Evolutionary conservation across 208 protist genomes (phyloP), one percentile per base, ranked within the genome.

Genomic region (Herpetomonas samuelpessoai): DNA sequence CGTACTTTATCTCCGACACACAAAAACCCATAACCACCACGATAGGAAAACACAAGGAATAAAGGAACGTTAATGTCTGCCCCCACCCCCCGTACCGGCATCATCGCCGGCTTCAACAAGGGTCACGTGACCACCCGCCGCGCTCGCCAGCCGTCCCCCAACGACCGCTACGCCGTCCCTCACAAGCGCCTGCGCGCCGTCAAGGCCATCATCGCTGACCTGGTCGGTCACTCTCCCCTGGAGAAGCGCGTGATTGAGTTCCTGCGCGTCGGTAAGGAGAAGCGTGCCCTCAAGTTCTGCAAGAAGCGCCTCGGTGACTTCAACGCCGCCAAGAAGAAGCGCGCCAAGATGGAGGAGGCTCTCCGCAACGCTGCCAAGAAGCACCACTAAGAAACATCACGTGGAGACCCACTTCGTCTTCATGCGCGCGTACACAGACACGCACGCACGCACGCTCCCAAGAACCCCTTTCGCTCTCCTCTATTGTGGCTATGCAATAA

Each of bases 201-300:
- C 45, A 96, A 96, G 86, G 82, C 83, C 22, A 89, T 96, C 74
- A 92, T 96, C 49, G 78, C 75, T 28, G 91, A 97, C 46, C 71
- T 97, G 22, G 89, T 93, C 24, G 95, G 95, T 63, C 76, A 88
- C n/a, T 83, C 88, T n/a, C 95, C 95, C 16, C 80, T 97, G 57
- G 95, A 98, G 71, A 89, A 79, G 76, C 92, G 95, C 49, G 84
- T 95, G 46, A 86, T 90, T 76, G 95, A 98, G 86, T 73, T 98
- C 61, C 82, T 98, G 59, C 95, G 93, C 59, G 90, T 98, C 19
- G 91, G 92, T 26, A 95, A 95, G 85, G 95, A 98, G 71, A 98
- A 98, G 88, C 88, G 93, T 62, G 95, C 95, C 48, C 80, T 98
- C 31, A 96, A 97, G 77, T 92, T 92, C 67, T 92, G 86, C 83